These are phyloP conservation scores for Pleurotus tuber-regium DNA, from an alignment of 768 basidiomycete genomes.

Conservation along the genomic window DNA sequence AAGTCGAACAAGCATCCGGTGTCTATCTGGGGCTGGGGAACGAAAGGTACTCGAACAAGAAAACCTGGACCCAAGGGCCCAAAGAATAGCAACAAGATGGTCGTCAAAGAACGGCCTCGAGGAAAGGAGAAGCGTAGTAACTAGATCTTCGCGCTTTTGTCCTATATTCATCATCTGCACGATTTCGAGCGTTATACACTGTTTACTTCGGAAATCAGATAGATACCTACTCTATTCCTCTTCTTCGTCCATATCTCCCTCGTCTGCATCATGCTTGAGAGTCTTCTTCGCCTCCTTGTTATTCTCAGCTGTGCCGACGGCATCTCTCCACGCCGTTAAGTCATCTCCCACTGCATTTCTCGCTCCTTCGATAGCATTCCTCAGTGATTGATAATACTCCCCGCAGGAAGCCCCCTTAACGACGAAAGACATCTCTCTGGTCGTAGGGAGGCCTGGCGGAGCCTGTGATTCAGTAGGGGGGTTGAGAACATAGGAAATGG, in stretches of 20 bases:
- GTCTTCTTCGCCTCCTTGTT: conserved; percentile 52
- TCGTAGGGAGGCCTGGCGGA: background rate
- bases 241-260: conserved; percentile 45
- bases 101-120: conserved; percentile 80
- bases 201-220: too few species aligned
- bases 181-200: conserved; percentile 14
- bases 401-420: background rate
- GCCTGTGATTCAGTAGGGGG: conserved; percentile 32
- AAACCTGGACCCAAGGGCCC: conserved; percentile 90
- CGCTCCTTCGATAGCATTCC: conserved; percentile 47
- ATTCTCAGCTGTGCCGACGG: conserved; percentile 62
- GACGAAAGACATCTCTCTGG: conserved; percentile 1
- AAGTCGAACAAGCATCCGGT: conserved; percentile 95
- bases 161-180: background rate
- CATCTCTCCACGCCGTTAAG: conserved; percentile 73
- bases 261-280: conserved; percentile 37
- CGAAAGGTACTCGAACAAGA: conserved; percentile 90
- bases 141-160: conserved; percentile 22
- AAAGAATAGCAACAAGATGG: conserved; percentile 88
- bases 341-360: conserved; percentile 59
- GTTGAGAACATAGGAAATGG: conserved; percentile 41
- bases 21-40: conserved; percentile 90
- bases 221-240: too few species aligned
- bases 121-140: conserved; percentile 54
- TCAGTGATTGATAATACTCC: conserved; percentile 51